Conservation (phyloP, 352 stramenopile genomes). For the Globisporangium barbulae region DNA sequence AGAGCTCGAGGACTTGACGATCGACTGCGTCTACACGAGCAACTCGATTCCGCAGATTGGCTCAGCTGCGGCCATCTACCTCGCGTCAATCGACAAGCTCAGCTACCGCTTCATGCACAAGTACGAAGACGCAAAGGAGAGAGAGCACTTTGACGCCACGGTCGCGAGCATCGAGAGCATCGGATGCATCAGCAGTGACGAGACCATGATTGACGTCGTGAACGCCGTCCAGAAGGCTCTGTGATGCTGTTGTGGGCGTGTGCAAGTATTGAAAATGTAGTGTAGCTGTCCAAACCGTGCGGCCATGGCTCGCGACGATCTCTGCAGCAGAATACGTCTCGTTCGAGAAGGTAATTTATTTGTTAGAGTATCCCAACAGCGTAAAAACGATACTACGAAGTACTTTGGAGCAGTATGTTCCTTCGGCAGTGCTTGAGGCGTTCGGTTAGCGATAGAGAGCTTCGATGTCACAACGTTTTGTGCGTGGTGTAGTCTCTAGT, state of each 20-base stretch:
- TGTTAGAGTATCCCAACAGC: too few relatives aligned
- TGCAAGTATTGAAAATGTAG: background rate
- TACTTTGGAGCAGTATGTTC: too few relatives aligned
- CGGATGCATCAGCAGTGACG: background rate
- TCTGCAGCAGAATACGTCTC: too few relatives aligned
- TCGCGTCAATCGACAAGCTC: background rate
- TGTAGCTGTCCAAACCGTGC: too few relatives aligned
- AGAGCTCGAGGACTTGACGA: background rate
- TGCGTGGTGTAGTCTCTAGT: too few relatives aligned
- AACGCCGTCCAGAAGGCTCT: background rate
- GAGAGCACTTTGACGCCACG: background rate
- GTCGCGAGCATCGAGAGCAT: background rate
- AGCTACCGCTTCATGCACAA: background rate
- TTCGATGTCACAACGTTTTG: too few relatives aligned
- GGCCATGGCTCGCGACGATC: too few relatives aligned
- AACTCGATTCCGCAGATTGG: background rate
- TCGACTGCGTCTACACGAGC: background rate
- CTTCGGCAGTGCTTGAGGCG: too few relatives aligned
- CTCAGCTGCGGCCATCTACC: background rate
- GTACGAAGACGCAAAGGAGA: background rate
- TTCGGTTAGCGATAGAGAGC: too few relatives aligned
- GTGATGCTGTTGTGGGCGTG: background rate
- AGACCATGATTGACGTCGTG: conserved; percentile 1
- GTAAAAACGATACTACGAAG: too few relatives aligned
- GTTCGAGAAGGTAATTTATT: too few relatives aligned